Evolutionary conservation across 352 stramenopile genomes (phyloP).

Genomic region (Salisapilia sapeloensis): DNA sequence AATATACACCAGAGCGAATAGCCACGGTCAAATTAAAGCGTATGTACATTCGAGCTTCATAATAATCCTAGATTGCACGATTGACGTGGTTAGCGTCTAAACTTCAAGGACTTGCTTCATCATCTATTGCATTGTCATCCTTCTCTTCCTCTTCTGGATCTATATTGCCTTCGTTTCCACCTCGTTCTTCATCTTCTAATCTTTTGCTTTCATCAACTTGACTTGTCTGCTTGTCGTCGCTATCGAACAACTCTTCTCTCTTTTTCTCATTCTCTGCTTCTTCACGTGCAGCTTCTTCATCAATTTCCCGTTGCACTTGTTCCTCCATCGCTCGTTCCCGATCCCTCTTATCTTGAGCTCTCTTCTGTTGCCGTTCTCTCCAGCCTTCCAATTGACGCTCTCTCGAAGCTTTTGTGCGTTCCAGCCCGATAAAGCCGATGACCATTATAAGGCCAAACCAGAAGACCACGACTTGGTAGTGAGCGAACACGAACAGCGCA

Average conservation of each 20-base stretch:
- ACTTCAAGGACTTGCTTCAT: too few relatives aligned
- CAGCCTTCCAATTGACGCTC: conserved; percentile 18
- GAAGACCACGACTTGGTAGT: conserved; percentile 53
- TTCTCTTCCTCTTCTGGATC: conserved; percentile 2
- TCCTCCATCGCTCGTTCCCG: conserved; percentile 14
- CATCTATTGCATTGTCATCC: conserved; percentile 4
- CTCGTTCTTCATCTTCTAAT: conserved; percentile 3
- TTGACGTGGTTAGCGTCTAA: too few relatives aligned
- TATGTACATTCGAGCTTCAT: too few relatives aligned
- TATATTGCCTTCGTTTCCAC: conserved; percentile 6
- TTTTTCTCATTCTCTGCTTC: conserved; percentile 25
- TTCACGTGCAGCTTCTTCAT: conserved; percentile 15
- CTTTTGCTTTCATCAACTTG: too few relatives aligned
- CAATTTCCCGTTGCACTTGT: conserved; percentile 10
- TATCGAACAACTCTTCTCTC: conserved; percentile 14
- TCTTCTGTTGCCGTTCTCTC: conserved; percentile 8
- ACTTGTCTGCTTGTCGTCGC: too few relatives aligned
- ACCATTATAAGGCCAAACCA: conserved; percentile 33
- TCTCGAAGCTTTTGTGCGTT: conserved; percentile 14
- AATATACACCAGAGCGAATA: too few relatives aligned
- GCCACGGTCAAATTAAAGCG: too few relatives aligned
- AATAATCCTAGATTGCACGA: too few relatives aligned
- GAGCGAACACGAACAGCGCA: conserved; percentile 45
- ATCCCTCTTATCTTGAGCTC: conserved; percentile 11
- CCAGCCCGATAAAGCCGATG: conserved; percentile 27